Base-by-base conservation (phyloP, 352 stramenopile genomes). In the Aphanomyces astaci region DNA sequence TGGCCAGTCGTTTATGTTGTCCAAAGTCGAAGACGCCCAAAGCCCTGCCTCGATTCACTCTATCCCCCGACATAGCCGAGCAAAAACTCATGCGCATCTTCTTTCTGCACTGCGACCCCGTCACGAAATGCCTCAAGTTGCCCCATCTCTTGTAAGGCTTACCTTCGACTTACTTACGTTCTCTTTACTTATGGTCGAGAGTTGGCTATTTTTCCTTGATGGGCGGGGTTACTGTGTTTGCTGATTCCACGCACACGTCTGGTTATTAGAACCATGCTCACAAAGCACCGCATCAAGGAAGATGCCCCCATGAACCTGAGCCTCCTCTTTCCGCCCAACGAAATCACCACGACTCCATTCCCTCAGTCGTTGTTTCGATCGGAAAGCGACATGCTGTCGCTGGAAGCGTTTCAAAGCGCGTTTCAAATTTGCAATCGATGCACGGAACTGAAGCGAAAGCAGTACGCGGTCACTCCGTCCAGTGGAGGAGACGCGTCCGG, bases 51-150 rank as follows among this genome's bases (percentile, higher is more conserved):
- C 64, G 5, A 51, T 36, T 10, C 36, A 77, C 79, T 24, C 87
- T 89, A 56, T 88, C 81, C 9, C 82, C 85, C 3, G 85, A 90
- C 66, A 89, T 91, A 43, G 80, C 82, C 0, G 83, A 93, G 63
- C 90, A 90, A 60, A 93, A 93, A 63, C 76, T 93, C n/a, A 84
- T 89, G 22, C 85, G 90, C 67, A 93, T 90, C 68, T 93, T 90
- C 70, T 81, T 91, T 66, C 76, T 79, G 48, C 91, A 91, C 45
- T 91, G 82, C 56, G 85, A 93, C 48, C 85, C 82, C 0, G 59
- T 60, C 11, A 78, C 62, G 4, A 90, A 89, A 22, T 49, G 85
- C 4, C 63, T 91, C 15, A 76, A 72, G 19, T 65, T 86, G 0
- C 53, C 73, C 9, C 72, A 76, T 13, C 51, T 68, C 46, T 45